Evolutionary conservation across 208 protist genomes (phyloP).

Genomic region (Leishmania turanica): DNA sequence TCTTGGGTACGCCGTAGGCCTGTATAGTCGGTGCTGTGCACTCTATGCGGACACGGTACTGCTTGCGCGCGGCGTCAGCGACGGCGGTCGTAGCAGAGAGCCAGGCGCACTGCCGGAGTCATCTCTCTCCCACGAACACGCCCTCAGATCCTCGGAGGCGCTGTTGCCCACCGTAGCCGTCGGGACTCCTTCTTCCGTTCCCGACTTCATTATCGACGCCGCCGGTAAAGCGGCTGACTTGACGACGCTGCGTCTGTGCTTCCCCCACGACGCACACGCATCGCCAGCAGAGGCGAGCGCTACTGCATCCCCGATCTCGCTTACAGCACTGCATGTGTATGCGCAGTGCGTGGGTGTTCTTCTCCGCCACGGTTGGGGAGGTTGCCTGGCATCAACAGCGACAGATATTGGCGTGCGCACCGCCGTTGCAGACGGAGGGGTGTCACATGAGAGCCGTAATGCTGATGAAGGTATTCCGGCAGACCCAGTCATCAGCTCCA

Average conservation of each 20-base stretch:
- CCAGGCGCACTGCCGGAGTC: background rate
- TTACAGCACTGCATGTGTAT: constrained; percentile 18
- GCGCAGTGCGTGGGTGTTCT: constrained; percentile 27
- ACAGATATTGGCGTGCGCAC: background rate
- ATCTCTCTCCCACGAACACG: background rate
- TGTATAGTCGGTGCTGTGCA: constrained; percentile 29
- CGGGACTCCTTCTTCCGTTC: background rate
- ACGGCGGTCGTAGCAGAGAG: background rate
- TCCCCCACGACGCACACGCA: background rate
- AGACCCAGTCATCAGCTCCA: background rate
- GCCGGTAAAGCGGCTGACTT: constrained; percentile 29
- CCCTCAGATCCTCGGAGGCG: background rate
- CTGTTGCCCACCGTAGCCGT: background rate
- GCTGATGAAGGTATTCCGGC: background rate
- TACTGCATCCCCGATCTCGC: constrained; percentile 5
- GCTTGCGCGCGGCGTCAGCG: background rate
- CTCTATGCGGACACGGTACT: constrained; percentile 27
- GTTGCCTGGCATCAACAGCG: background rate
- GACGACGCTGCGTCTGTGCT: constrained; percentile 19
- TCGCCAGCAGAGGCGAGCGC: background rate
- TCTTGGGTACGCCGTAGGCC: constrained; percentile 28
- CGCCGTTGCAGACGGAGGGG: background rate
- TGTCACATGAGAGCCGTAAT: background rate
- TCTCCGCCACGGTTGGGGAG: constrained; percentile 22
- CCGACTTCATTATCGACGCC: constrained; percentile 34